phyloP scores from a whole-genome alignment of 495 filamentous ascomycete species.

The Talaromyces ruber region DNA sequence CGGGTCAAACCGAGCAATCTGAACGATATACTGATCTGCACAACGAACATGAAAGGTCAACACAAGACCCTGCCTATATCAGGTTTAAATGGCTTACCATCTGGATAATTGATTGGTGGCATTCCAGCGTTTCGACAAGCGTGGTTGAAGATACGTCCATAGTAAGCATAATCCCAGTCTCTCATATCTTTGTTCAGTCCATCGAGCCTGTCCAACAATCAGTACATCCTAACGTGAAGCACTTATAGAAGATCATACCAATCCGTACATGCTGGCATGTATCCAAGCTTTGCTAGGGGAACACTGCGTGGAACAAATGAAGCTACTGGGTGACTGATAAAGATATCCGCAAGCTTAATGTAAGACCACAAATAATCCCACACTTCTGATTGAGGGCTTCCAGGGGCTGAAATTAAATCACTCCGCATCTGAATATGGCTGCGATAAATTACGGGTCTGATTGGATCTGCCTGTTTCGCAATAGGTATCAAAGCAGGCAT shows the following conservation, averaged over 20 bases:
- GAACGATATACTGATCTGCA: background rate
- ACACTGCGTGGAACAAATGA: slow-evolving; percentile 67
- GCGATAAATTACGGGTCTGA: background rate
- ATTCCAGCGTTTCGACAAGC: background rate
- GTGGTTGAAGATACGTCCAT: background rate
- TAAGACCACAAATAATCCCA: slow-evolving; percentile 72
- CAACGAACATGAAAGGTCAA: background rate
- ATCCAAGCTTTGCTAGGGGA: slow-evolving; percentile 19
- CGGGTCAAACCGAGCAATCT: background rate
- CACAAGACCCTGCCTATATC: background rate
- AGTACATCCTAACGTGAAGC: background rate
- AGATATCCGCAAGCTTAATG: slow-evolving; percentile 65
- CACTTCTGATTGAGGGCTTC: slow-evolving; percentile 37
- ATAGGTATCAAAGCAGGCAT: slow-evolving; percentile 65
- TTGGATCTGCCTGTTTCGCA: background rate
- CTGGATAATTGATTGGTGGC: background rate
- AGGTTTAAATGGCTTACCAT: background rate
- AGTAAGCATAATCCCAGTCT: background rate
- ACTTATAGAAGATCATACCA: background rate
- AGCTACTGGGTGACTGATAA: slow-evolving; percentile 76
- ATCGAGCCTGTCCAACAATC: background rate
- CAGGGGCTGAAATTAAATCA: background rate
- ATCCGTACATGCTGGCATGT: background rate
- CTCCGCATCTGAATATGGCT: background rate
- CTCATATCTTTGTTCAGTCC: background rate